Conservation (phyloP, 305 asterid genomes). For the Fraxinus ornus region DNA sequence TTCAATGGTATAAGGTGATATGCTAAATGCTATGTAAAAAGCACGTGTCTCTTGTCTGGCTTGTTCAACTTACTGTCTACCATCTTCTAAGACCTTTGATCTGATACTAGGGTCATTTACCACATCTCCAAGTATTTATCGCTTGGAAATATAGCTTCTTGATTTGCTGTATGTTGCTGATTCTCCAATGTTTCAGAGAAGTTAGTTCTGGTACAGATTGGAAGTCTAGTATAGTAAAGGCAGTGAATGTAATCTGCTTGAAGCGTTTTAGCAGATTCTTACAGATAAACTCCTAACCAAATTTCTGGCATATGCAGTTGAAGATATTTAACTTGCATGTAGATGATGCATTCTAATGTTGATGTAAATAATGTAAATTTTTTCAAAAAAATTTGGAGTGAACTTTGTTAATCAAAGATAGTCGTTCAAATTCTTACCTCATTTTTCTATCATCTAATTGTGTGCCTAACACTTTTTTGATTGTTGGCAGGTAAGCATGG, state of each 20-base stretch:
- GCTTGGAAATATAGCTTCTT: neutral
- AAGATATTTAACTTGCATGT: constrained; percentile 17
- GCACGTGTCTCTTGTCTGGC: neutral
- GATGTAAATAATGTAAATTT: neutral
- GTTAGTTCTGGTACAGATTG: constrained; percentile 1
- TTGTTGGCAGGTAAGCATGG: constrained; percentile 19
- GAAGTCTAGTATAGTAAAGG: neutral
- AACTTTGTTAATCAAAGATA: neutral
- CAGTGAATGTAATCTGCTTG: neutral
- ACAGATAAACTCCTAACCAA: neutral
- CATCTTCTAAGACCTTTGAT: constrained; percentile 1
- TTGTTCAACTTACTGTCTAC: constrained; percentile 3
- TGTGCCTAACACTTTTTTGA: constrained; percentile 7
- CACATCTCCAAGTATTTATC: neutral
- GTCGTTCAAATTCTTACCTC: neutral
- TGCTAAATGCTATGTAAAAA: constrained; percentile 12
- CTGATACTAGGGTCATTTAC: constrained; percentile 8
- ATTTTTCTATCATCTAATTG: constrained; percentile 1
- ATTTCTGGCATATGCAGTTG: neutral
- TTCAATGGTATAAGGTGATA: constrained; percentile 17
- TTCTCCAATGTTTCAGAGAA: constrained; percentile 15
- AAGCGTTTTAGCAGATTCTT: neutral
- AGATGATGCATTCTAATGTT: constrained; percentile 13
- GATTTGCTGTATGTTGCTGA: constrained; percentile 15
- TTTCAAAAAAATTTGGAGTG: neutral